Evolutionary conservation across 768 basidiomycete species (phyloP).

Genomic region (Mycena amicta): DNA sequence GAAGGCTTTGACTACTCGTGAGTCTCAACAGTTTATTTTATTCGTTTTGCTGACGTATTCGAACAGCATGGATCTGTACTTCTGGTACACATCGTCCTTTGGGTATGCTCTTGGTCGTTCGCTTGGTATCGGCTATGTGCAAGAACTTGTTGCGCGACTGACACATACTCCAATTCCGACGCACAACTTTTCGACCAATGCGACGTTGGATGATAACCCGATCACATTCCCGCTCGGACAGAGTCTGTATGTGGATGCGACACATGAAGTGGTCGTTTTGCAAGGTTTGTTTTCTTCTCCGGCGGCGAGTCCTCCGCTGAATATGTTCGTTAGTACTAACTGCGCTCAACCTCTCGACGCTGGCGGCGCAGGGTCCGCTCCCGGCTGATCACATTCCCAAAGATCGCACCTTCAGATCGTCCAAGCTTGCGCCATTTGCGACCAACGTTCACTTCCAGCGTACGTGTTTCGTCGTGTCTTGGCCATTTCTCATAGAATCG

Average conservation of each 20-base stretch:
- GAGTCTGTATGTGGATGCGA: slow-evolving; percentile 83
- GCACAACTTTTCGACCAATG: slow-evolving; percentile 84
- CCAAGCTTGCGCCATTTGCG: slow-evolving; percentile 84
- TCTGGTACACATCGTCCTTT: slow-evolving; percentile 81
- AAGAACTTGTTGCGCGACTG: slow-evolving; percentile 82
- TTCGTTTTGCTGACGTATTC: too few species aligned
- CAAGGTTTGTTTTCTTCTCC: slow-evolving; percentile 49
- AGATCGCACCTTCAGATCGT: slow-evolving; percentile 67
- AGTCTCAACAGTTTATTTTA: too few species aligned
- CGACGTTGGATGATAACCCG: slow-evolving; percentile 71
- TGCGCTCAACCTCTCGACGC: slow-evolving; percentile 78
- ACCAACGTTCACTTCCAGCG: slow-evolving; percentile 90
- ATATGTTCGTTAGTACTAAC: slow-evolving; percentile 60
- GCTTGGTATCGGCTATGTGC: slow-evolving; percentile 78
- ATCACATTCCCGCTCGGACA: slow-evolving; percentile 73
- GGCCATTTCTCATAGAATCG: slow-evolving; percentile 12
- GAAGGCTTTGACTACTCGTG: slow-evolving; percentile 88
- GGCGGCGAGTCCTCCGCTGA: slow-evolving; percentile 1
- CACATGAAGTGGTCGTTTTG: slow-evolving; percentile 90
- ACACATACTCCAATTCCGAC: slow-evolving; percentile 70
- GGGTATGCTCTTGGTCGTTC: slow-evolving; percentile 80
- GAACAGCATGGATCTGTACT: slow-evolving; percentile 62
- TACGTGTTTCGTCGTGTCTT: slow-evolving; percentile 37
- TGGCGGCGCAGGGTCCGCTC: slow-evolving; percentile 74
- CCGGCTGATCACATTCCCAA: slow-evolving; percentile 71